Base-by-base conservation (phyloP, 306 rosid species). In the Luffa acutangula region DNA sequence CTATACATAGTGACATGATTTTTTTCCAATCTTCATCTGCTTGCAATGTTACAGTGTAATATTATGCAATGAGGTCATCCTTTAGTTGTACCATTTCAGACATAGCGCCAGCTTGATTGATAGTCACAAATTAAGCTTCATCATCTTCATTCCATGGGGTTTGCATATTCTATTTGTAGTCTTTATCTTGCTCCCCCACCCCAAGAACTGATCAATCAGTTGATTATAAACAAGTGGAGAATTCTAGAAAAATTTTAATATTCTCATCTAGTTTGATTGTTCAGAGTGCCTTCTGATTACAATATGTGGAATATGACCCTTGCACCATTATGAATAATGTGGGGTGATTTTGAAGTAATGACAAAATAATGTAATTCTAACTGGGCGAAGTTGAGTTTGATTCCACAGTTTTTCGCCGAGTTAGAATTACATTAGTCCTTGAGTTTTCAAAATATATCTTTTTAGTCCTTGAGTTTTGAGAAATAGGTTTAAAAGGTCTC, bases 1-100 rank as follows among this genome's bases (percentile, higher is more conserved):
- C 7, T 49, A 48, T 67, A 21, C 18, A 8, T 6, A 20, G 31
- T 41, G 25, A 21, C 76, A 41, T 42, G 20, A 79, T 67, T 67
- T 69, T 79, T 79, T 79, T 65, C 76, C 75, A 42, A 37, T 64
- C 76, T 46, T 71, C 11, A 71, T 71, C 75, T 71, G 56, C 75
- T 67, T 67, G 53, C 34, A 18, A 37, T 33, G 70, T 34, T 34
- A 34, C 48, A 43, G 18, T 71, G 76, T 5, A 10, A 11, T 45
- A 71, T n/a, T 71, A 51, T 71, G 77, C 41, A 71, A 33, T 6
- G 6, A 18, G 21, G 14, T 17, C 31, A 25, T 25, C 43, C 31
- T 49, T n/a, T 71, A 71, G 39, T 25, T 71, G 77, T 71, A 21
- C n/a, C 77, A 21, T 71, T 71, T 42, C 18, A 45, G 57, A 46